Base-by-base conservation (phyloP, 2,329 filamentous ascomycete species). In the Paecilomyces sp. region DNA sequence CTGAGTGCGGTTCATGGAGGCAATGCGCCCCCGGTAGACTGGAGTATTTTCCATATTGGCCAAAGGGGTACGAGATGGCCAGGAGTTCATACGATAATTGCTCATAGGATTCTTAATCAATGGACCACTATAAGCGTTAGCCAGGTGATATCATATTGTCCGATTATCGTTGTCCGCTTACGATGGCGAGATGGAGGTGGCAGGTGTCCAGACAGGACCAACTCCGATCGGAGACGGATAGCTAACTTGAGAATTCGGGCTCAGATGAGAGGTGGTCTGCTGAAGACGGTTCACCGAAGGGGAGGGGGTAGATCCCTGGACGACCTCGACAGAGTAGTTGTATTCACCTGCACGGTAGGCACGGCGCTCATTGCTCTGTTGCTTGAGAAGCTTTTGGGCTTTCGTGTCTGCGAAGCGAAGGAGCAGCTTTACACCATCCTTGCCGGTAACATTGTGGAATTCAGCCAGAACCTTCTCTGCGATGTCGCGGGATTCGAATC, bases 261-360 rank as follows among this genome's bases (percentile, higher is more conserved):
- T 78, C 60, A 78, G 65, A 59, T 77, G 75, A 53, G 72, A 71
- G 55, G 65, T 67, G 25, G 70, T 67, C 63, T 75, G 75, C 59
- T 74, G 74, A 54, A 77, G 66, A 61, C 76, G 77, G 52, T 73
- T 71, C 60, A 77, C 59, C 6, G 71, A 73, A 33, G 78, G 76
- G 30, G 78, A 79, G 3, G 78, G 78, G 60, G 76, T 77, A 15
- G 71, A 72, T 18, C 74, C 74, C 57, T 77, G 74, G 13, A 79
- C 77, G 36, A 79, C 73, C 61, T 79, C 78, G 54, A 80, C 78
- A 1, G 77, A 79, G 60, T 76, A 79, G 68, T 92, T 92, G 78
- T 97, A 97, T 79, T 97, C 94, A 60, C 94, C 94, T 60, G 93
- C 94, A 61, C 94, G 91, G 79, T 96, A 97, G 71, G 96, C 91